Evolutionary conservation across 2,329 filamentous ascomycete genomes (phyloP).

Genomic region (Apiospora phragmitis): DNA sequence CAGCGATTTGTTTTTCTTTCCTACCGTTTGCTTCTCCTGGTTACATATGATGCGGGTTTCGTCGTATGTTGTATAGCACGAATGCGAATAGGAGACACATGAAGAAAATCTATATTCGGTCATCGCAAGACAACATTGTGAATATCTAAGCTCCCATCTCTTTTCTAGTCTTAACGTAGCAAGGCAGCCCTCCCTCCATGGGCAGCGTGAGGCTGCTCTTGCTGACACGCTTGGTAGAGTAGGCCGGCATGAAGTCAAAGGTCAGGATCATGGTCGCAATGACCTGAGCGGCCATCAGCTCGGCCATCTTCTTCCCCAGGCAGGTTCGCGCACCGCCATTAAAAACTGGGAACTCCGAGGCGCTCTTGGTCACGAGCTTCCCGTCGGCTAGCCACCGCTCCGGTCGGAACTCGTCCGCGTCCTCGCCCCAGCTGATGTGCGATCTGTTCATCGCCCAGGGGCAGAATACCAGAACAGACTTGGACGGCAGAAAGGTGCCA

Average conservation of each 20-base stretch:
- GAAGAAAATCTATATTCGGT: not conserved
- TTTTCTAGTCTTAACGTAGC: conserved; percentile 33
- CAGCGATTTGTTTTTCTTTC: not conserved
- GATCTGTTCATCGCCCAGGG: conserved; percentile 66
- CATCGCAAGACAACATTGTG: not conserved
- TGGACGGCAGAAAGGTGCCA: conserved; percentile 55
- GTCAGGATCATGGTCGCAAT: conserved; percentile 48
- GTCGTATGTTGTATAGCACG: not conserved
- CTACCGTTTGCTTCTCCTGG: not conserved
- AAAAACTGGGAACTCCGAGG: conserved; percentile 64
- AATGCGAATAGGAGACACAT: not conserved
- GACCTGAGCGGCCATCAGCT: conserved; percentile 57
- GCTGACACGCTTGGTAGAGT: conserved; percentile 50
- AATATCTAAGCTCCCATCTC: not conserved
- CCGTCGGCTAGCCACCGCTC: conserved; percentile 54
- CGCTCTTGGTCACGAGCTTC: conserved; percentile 43
- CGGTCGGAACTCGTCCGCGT: conserved; percentile 56
- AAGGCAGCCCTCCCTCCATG: conserved; percentile 62
- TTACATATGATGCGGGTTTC: not conserved
- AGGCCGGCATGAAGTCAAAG: conserved; percentile 52
- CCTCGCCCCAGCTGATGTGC: conserved; percentile 53
- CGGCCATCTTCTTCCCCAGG: conserved; percentile 65
- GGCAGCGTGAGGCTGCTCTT: conserved; percentile 64
- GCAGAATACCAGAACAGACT: conserved; percentile 62
- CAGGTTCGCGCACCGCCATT: conserved; percentile 63